Percentiles rank a stretch among this genome's conserved stretches.
These are phyloP conservation scores for Pichia cactophila DNA, from an alignment of 1,139 yeast genomes.

Conservation along the genomic window DNA sequence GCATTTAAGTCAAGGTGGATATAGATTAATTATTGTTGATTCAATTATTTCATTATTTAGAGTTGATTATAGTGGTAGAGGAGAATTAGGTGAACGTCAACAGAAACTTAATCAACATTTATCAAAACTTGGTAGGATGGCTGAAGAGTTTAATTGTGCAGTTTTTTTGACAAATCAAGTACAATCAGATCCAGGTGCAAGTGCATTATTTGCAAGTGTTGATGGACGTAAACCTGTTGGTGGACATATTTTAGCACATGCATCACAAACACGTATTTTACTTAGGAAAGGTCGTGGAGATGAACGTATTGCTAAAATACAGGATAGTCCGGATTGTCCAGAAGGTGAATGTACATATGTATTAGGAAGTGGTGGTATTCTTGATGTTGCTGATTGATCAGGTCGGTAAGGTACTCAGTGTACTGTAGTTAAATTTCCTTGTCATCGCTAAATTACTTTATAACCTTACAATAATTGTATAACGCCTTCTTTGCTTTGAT, in stretches of 20 bases:
- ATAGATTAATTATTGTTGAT: constrained; percentile 35
- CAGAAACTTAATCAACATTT: constrained; percentile 55
- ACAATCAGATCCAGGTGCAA: constrained; percentile 64
- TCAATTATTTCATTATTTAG: constrained; percentile 58
- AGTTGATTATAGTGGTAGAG: constrained; percentile 54
- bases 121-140: constrained; percentile 40
- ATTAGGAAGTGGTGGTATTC: constrained; percentile 42
- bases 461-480: not conserved
- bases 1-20: constrained; percentile 41
- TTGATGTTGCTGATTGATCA: constrained; percentile 9
- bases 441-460: not conserved
- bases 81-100: constrained; percentile 54
- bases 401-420: too few relatives aligned
- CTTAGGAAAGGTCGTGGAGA: constrained; percentile 58
- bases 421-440: too few relatives aligned
- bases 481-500: not conserved
- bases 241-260: constrained; percentile 59
- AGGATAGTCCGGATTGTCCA: constrained; percentile 59
- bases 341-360: constrained; percentile 49
- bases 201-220: constrained; percentile 54
- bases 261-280: constrained; percentile 53
- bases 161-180: constrained; percentile 57
- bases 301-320: constrained; percentile 55
- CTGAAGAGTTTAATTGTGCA: constrained; percentile 55
- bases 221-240: constrained; percentile 64